Base-by-base conservation (phyloP, 495 filamentous ascomycete species). In the Chlorociboria aeruginascens region DNA sequence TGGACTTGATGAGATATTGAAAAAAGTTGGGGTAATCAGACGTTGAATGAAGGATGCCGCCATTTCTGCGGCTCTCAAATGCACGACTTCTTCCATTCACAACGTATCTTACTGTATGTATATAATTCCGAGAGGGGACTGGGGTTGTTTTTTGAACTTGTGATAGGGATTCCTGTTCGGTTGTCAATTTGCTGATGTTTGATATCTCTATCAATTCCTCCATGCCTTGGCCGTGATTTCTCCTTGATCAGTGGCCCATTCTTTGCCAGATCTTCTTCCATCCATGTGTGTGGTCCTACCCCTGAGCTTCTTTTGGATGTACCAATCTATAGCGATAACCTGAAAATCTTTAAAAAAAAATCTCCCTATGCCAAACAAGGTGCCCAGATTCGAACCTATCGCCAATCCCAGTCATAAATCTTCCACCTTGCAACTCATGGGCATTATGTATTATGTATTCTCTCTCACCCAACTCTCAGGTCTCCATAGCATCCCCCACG, bases 1-100 rank as follows among this genome's bases (percentile, higher is more conserved):
- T 54, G 78, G 74, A 3, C 63, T 82, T 8, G 77, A 83, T 3
- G 82, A 86, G 52, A 83, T 88, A 30, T 58, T 93, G 45, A 77
- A 68, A 37, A 76, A 69, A 43, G 71, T 73, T 31, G 74, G 76
- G 1, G 59, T 83, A 41, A 51, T 63, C 16, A 60, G 17, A 11
- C 25, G 17, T 30, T 41, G 35, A 40, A 39, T 14, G 38, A 10
- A 17, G 29, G 20, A 25, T 25, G 20, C 20, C 20, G 4, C 20
- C 20, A 2, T 25, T 25, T 4, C 28, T 32, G 40, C 10, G 34
- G 33, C 25, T 20, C 4, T 16, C 7, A 25, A 29, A 32, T n/a
- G 10, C 12, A 36, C 12, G 45, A 3, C 32, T 11, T 25, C 32
- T 11, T 25, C 20, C 20, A 25, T 25, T 25, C 20, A 4, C 20